These are phyloP conservation scores for Plasmodium gonderi DNA, from an alignment of 169 alveolate genomes.

Conservation along the genomic window DNA sequence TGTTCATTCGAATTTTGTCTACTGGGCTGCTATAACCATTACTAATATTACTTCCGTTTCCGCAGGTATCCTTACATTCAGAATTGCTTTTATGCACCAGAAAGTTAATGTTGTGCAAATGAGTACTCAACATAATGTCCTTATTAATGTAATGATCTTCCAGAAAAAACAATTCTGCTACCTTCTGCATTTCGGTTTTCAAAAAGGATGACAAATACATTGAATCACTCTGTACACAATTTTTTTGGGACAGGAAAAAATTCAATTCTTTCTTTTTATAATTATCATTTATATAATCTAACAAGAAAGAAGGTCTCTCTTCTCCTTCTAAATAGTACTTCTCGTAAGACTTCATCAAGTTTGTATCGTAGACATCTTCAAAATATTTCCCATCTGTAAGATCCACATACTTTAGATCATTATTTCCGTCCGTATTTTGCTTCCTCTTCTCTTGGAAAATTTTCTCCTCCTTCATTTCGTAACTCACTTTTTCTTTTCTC, in stretches of 20 bases:
- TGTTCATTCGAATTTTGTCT: background rate
- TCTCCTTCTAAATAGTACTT: constrained; percentile 17
- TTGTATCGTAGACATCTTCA: background rate
- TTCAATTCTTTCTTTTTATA: constrained; percentile 24
- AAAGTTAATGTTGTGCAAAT: constrained; percentile 31
- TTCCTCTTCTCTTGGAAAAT: background rate
- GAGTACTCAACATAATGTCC: constrained; percentile 73
- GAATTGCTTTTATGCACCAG: background rate
- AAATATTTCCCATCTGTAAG: background rate
- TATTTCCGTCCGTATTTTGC: background rate
- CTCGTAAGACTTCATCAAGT: background rate
- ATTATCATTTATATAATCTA: constrained; percentile 26
- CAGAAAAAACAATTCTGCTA: constrained; percentile 36
- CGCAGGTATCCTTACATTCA: background rate
- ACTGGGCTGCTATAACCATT: background rate
- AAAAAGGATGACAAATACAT: constrained; percentile 51
- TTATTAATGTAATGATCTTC: constrained; percentile 68
- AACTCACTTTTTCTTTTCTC: background rate
- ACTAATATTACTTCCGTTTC: background rate
- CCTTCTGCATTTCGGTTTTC: constrained; percentile 57
- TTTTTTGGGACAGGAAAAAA: background rate
- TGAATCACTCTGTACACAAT: constrained; percentile 58
- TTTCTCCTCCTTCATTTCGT: background rate
- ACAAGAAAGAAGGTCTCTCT: constrained; percentile 7
- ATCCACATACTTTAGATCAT: background rate